phyloP scores from a whole-genome alignment of 352 stramenopile genomes.

The Pythium brassicae region DNA sequence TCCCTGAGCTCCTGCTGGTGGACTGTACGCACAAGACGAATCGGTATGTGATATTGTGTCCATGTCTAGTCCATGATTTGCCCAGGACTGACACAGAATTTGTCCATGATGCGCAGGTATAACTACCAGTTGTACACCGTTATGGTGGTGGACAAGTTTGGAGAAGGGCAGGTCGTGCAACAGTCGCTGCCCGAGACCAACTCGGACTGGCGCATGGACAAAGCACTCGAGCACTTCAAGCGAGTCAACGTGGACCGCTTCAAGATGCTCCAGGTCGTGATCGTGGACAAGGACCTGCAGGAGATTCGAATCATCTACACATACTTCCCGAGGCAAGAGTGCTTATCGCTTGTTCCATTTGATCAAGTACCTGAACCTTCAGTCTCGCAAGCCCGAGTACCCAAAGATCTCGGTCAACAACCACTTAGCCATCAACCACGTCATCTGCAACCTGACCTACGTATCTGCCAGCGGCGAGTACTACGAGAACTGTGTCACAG shows the following conservation, averaged over 20 bases:
- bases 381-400: too few relatives aligned
- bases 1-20: too few relatives aligned
- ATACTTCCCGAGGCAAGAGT: background rate
- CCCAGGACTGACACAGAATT: background rate
- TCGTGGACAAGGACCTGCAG: background rate
- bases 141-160: constrained; percentile 20
- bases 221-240: background rate
- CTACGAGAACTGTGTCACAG: background rate
- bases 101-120: constrained; percentile 5
- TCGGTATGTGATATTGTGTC: too few relatives aligned
- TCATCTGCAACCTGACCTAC: constrained; percentile 12
- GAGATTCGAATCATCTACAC: background rate
- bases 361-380: background rate
- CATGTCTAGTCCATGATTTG: too few relatives aligned
- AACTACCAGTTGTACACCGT: constrained; percentile 22
- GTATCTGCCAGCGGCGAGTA: background rate
- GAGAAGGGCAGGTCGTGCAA: constrained; percentile 5
- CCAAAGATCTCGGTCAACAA: too few relatives aligned
- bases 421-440: too few relatives aligned
- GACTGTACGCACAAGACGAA: too few relatives aligned
- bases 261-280: background rate
- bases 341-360: background rate
- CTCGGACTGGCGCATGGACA: constrained; percentile 12
- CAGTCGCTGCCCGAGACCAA: constrained; percentile 16
- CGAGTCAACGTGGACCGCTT: background rate